Base-by-base conservation (phyloP, 352 stramenopile species). In the Albugo laibachii region DNA sequence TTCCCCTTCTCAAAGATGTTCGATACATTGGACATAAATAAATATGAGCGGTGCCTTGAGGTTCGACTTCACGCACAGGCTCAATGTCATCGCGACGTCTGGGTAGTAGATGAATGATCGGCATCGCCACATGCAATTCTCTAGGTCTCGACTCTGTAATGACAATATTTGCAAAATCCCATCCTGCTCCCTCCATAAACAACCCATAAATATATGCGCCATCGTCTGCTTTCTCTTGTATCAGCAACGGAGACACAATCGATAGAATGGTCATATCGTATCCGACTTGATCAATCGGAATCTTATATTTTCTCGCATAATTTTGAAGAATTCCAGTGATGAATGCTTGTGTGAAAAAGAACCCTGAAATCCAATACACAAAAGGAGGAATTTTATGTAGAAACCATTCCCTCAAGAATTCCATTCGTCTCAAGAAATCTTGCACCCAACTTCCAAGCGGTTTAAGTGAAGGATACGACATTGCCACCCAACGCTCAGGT, bases 321-420 rank as follows among this genome's bases (percentile, higher is more conserved):
- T 96, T 96, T 51, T 96, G 86, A 48, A 93, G 69, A 4, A 83
- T 96, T 41, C 85, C 86, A 2, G 85, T 96, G 55, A 96, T 93
- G 49, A 96, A 96, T 0, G 84, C 84, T 55, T 95, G 86, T 15
- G 85, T 94, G 64, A 95, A 96, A 61, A 94, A 96, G 63, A 95
- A 95, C 0, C 85, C 87, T 13, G 75, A 93, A 45, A 97, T 83
- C 87, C 87, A 97, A 50, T 86, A 97, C 38, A 95, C 80, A 0
- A 68, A 64, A 0, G 87, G 87, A 1, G 83, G 66, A 13, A 59
- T 49, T 13, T 78, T 66, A 5, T 67, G 65, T 24, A 79, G 71
- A 46, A 95, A 61, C 86, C 86, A 96, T 37, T 68, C 53, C 44
- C 84, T 66, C 5, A 93, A 50, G 51, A 87, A 91, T 5, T 75